phyloP scores from a whole-genome alignment of 2,329 filamentous ascomycete genomes.

The Claviceps lovelessii region DNA sequence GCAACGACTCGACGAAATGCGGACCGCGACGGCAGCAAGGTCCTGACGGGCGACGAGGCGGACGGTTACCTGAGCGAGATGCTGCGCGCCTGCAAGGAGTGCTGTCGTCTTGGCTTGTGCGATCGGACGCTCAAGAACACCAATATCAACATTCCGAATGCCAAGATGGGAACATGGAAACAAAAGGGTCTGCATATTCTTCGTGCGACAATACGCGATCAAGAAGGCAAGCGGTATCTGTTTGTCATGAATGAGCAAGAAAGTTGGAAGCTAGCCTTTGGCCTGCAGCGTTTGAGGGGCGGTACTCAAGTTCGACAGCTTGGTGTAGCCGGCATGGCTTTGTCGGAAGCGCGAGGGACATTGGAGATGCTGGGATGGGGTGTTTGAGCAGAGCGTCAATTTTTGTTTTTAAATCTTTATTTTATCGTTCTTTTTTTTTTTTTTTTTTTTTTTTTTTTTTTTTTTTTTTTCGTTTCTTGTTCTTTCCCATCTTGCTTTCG shows the following conservation, averaged over 20 bases:
- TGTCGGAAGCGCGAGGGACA: conserved; percentile 37
- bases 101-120: conserved; percentile 42
- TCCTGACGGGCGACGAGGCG: conserved; percentile 48
- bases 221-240: conserved; percentile 51
- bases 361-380: conserved; percentile 46
- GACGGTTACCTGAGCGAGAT: conserved; percentile 50
- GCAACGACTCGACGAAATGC: conserved; percentile 31
- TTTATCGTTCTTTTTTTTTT: not conserved
- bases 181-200: conserved; percentile 45
- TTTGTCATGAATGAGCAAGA: conserved; percentile 52
- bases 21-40: conserved; percentile 34
- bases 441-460: not conserved
- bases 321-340: conserved; percentile 41
- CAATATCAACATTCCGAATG: conserved; percentile 24
- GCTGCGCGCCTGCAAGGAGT: conserved; percentile 48
- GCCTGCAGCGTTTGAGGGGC: conserved; percentile 44
- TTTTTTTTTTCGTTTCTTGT: not conserved
- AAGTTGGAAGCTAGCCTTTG: conserved; percentile 52
- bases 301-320: conserved; percentile 47
- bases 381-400: conserved; percentile 5
- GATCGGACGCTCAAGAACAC: conserved; percentile 29
- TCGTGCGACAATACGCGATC: conserved; percentile 49
- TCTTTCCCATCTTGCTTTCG: not conserved
- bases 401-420: not conserved
- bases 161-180: conserved; percentile 40